Evolutionary conservation across 768 basidiomycete species (phyloP), one percentile per base, ranked within the genome.

Genomic region (Crepidotus variabilis): DNA sequence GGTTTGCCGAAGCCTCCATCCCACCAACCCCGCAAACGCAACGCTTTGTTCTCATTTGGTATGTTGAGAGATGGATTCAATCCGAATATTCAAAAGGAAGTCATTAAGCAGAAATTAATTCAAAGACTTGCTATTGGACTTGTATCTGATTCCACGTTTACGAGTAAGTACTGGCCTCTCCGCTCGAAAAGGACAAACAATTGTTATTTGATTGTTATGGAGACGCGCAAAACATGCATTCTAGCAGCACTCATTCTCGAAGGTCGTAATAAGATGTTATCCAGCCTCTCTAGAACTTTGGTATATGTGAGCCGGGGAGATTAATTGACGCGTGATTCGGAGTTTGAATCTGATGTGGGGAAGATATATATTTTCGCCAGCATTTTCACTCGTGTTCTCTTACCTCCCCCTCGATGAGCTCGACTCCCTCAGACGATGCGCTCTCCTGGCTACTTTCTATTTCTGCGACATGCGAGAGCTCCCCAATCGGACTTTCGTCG

Each of bases 391-490:
- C 28, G 28, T 28, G 28, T 22, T 53, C 43, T 53, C 18, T 32
- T 7, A 24, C 23, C 4, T 43, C 10, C 13, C n/a, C 51, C 6
- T 6, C 47, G 47, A 55, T 49, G 47, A 50, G 43, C 36, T 11
- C 18, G 21, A 20, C 39, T 13, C 33, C 47, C 32, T 52, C 52
- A 20, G 52, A 57, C 45, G 51, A 28, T 34, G 51, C 57, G 1
- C 52, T 52, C 10, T 21, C 47, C 35, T 52, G 51, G 48, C 11
- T 54, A 51, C 57, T 54, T 8, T 54, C 52, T 20, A 51, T 57
- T 14, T 49, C 55, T 34, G 48, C 55, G 13, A 51, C 55, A 14
- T 56, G 55, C 55, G 28, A 52, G 47, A 57, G 57, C 47, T 57
- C 57, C n/a, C 47, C 50, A 7, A 23, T 51, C 14, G 47, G 50